Evolutionary conservation across 345 rosid species (phyloP).

Genomic region (Eucalyptus paniculata): DNA sequence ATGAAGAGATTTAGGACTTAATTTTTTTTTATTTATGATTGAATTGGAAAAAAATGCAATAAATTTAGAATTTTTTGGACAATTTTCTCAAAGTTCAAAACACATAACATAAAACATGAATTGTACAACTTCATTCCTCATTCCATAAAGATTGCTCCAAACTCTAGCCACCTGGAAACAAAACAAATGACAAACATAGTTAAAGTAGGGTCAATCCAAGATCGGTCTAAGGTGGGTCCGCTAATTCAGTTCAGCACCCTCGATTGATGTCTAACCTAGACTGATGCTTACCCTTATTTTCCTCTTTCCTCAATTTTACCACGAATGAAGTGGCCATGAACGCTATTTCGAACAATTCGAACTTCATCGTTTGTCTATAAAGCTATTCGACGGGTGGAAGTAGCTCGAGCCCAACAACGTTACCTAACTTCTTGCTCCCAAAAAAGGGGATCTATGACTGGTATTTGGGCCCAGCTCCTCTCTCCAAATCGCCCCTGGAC

Average conservation of each 20-base stretch:
- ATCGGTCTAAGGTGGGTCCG: rapidly evolving
- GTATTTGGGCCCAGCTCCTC: background rate
- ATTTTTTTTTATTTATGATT: background rate
- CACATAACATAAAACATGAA: background rate
- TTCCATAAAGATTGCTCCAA: background rate
- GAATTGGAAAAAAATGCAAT: no score
- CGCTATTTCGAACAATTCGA: background rate
- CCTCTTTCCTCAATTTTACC: background rate
- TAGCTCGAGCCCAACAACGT: background rate
- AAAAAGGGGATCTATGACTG: background rate
- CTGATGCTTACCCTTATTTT: background rate
- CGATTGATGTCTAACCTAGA: background rate
- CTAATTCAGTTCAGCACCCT: rapidly evolving
- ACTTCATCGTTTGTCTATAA: background rate
- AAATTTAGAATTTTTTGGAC: no score
- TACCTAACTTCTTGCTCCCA: background rate
- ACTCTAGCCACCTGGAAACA: background rate
- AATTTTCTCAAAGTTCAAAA: no score
- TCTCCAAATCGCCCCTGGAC: background rate
- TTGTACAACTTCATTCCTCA: background rate
- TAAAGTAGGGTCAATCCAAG: rapidly evolving
- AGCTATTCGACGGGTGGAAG: background rate
- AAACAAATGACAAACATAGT: background rate
- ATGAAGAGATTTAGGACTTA: no score
- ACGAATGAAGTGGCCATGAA: background rate